Evolutionary conservation across 257 asterid species (phyloP), one percentile per base, ranked within the genome.

Genomic region (Nicotiana obtusifolia): DNA sequence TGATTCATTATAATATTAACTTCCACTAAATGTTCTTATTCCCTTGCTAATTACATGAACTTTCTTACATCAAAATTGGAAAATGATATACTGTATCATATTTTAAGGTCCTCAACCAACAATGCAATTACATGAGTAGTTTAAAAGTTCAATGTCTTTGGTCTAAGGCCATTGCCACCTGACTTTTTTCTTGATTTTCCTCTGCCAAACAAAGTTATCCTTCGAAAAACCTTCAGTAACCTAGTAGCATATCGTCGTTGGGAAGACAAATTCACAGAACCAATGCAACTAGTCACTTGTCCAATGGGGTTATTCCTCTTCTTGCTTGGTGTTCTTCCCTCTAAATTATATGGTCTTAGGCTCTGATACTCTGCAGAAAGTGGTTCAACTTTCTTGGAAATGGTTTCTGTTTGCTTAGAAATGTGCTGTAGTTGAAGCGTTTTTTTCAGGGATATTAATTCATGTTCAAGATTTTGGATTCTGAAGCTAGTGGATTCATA

Each of bases 401-500:
- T 15, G 10, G 81, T 65, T 67, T 85, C 87, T 20, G 65, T 83
- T 81, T 89, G 86, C 77, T 86, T 87, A 54, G 89, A 78, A 7
- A 79, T 78, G 37, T 84, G 85, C 37, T 90, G 89, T 22, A 84
- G 49, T 53, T 86, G 88, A 77, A 93, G 89, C 31, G 83, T 67
- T 82, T 68, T 87, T 89, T 91, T 93, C 87, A 93, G 82, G 24
- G 93, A 88, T 22, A 82, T 28, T 54, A 93, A 85, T 82, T 91
- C 91, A 37, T 88, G 87, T 83, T 93, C 97, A 15, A 93, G 91
- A 77, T 60, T 91, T 80, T 93, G 89, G 84, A 93, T 90, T 86
- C 95, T 87, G 86, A 91, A 91, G 89, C 93, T 90, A 1, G 97
- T 90, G 10, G 93, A 89, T 78, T 91, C 96, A 11, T 89, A 90